Percentiles rank a stretch among this genome's conserved stretches.
phyloP scores from a whole-genome alignment of 2,329 filamentous ascomycete genomes.

The Plectosphaerella plurivora region DNA sequence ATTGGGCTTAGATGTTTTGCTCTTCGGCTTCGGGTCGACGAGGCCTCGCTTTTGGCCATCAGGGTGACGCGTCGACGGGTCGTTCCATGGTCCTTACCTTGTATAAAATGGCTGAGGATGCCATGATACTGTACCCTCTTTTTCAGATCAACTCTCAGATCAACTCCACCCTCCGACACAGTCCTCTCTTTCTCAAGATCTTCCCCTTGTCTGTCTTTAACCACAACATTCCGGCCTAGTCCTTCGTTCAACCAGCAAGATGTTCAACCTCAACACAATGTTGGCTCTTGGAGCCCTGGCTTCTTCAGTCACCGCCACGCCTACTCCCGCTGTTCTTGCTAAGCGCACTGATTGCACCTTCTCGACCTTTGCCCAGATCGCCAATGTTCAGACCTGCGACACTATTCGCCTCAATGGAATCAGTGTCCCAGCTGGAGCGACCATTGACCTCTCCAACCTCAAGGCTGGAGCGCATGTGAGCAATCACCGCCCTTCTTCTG shows the following conservation, averaged over 20 bases:
- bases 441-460: conserved; percentile 53
- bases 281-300: conserved; percentile 19
- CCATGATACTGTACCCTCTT: no score
- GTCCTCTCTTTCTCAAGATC: no score
- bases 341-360: conserved; percentile 43
- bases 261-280: conserved; percentile 2
- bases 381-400: conserved; percentile 45
- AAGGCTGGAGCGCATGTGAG: conserved; percentile 36
- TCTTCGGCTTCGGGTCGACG: no score
- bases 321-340: conserved; percentile 7
- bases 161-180: no score
- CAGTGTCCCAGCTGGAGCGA: conserved; percentile 52
- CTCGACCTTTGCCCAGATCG: conserved; percentile 41
- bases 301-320: conserved; percentile 13
- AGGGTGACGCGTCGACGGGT: no score
- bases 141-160: no score
- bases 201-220: no score
- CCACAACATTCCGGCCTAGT: no score
- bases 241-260: not conserved
- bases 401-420: conserved; percentile 49
- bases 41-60: no score
- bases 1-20: no score
- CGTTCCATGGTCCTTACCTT: no score
- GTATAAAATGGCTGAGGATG: no score
- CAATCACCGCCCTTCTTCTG: not conserved